Percentiles rank a stretch among this genome's conserved stretches.
These are phyloP conservation scores for Aurantiochytrium sp. DNA, from an alignment of 108 stramenopile genomes.

Conservation along the genomic window DNA sequence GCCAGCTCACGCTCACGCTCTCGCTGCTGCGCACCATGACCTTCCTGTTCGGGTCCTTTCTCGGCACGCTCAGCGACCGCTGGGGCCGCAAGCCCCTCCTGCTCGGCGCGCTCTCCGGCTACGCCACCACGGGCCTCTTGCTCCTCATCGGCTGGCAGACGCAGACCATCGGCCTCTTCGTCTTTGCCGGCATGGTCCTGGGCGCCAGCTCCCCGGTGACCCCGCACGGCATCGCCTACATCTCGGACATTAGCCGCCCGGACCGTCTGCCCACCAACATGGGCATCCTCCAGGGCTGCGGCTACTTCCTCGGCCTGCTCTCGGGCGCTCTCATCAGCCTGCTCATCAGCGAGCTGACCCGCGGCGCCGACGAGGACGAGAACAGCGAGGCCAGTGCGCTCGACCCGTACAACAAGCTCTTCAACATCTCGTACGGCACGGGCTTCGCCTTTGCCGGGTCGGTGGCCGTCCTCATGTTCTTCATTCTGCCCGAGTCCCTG, in stretches of 20 bases:
- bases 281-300: conserved; percentile 8
- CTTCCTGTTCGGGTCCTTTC: neutral
- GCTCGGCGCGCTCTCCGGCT: neutral
- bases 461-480: neutral
- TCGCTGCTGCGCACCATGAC: conserved; percentile 20
- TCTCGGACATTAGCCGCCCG: neutral
- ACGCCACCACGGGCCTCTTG: neutral
- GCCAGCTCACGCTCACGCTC: neutral
- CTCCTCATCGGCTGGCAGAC: conserved; percentile 19
- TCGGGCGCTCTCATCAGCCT: neutral
- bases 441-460: neutral
- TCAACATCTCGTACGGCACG: neutral
- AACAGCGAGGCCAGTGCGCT: neutral
- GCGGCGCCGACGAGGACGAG: neutral
- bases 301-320: conserved; percentile 5
- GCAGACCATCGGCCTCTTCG: neutral
- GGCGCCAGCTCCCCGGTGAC: neutral
- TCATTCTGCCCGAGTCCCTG: conserved; percentile 1
- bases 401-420: neutral
- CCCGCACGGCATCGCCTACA: conserved; percentile 21
- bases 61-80: neutral
- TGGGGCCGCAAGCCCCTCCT: conserved; percentile 15
- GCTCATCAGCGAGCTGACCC: neutral
- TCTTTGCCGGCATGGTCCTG: conserved; percentile 10
- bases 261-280: conserved; percentile 1